Evolutionary conservation across 2,329 filamentous ascomycete species (phyloP), one percentile per base, ranked within the genome.

Genomic region (Botryotinia globosa): DNA sequence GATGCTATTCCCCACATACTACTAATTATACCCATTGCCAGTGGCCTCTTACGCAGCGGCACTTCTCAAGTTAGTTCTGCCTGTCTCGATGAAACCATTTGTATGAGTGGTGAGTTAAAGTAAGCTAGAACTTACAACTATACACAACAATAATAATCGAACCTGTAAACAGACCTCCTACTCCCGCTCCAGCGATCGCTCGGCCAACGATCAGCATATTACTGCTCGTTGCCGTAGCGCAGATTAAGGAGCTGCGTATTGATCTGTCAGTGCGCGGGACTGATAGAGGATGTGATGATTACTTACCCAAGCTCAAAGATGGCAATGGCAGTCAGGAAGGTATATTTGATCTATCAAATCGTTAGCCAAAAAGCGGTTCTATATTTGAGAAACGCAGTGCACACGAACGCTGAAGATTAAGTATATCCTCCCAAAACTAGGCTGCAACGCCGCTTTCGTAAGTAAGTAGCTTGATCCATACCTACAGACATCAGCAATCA

Each of bases 101-200:
- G 78, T 78, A 29, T 34, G 2, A 8, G 16, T 45, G 14, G 45
- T 5, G 29, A 44, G 22, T 56, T 9, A 29, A 37, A 37, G 65
- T 3, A 56, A 32, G 42, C 6, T 25, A 42, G 16, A 25, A 71
- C 69, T 56, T 64, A 71, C 69, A 34, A 42, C 69, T 56, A 54
- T 77, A 77, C 29, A 77, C 77, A 48, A 79, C 73, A 44, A 79
- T 79, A 37, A 79, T 78, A n/a, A 79, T 59, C n/a, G 75, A 75
- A n/a, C 82, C 82, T 16, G 80, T 80, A 72, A 83, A 82, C 51
- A 83, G 74, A 63, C 81, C 82, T 32, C 81, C 78, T 10, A 77
- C 77, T 8, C 79, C 80, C 12, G 77, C 22, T n/a, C 80, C 80
- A 37, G 78, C 77, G 65, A 81, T 74, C 10, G 79, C 79, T 42